A percentile compares a stretch with the other conserved stretches of the same genome.
Conservation (phyloP, 2,329 filamentous ascomycete species). For the Ophiostoma angusticollis region DNA sequence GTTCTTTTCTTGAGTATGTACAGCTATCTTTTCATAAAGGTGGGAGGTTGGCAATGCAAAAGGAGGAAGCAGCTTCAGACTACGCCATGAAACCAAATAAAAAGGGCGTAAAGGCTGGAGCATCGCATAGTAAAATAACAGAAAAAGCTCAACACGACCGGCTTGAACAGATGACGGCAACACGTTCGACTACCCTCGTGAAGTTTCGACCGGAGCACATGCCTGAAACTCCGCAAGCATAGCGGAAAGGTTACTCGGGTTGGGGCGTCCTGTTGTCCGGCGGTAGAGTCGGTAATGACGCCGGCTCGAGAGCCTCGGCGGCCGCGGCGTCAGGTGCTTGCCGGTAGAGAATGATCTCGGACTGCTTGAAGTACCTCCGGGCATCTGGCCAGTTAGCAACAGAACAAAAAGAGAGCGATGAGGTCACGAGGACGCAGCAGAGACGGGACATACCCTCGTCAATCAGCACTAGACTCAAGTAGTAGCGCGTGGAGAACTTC, state of each 20-base stretch:
- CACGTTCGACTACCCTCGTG: no score
- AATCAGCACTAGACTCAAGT: constrained; percentile 88
- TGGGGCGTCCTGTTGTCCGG: constrained; percentile 32
- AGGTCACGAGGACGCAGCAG: neutral
- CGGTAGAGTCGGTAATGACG: constrained; percentile 25
- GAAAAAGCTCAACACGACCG: no score
- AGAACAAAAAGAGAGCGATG: neutral
- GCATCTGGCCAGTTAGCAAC: constrained; percentile 49
- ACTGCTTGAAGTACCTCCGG: constrained; percentile 96
- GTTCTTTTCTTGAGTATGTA: no score
- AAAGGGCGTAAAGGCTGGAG: no score
- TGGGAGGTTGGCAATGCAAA: no score
- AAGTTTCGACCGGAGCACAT: no score
- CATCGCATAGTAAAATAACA: no score
- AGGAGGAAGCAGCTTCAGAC: no score
- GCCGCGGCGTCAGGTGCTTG: constrained; percentile 52
- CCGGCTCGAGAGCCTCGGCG: constrained; percentile 20
- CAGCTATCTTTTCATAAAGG: no score
- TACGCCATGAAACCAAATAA: no score
- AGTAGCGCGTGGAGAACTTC: constrained; percentile 97
- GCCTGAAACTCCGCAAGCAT: no score
- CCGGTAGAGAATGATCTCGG: constrained; percentile 91
- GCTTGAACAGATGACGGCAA: no score
- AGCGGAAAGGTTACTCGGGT: constrained; percentile 28
- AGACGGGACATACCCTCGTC: constrained; percentile 72